phyloP scores from a whole-genome alignment of 495 filamentous ascomycete species.

The Penicillium samsonianum region DNA sequence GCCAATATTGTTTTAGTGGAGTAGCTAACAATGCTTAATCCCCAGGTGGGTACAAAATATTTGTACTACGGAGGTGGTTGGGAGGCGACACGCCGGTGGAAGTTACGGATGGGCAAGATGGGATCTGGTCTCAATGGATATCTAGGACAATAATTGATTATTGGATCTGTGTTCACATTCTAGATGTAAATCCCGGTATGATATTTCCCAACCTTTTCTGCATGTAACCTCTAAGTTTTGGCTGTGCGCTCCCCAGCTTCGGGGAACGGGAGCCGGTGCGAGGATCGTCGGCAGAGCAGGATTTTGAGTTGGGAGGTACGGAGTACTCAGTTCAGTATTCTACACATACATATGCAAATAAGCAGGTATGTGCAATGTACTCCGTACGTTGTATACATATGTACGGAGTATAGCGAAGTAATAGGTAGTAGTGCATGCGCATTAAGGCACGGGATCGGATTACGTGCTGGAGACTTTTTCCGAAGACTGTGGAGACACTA shows the following conservation, averaged over 20 bases:
- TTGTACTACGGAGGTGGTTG: slow-evolving; percentile 1
- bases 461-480: not conserved
- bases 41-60: not conserved
- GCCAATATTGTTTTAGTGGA: not conserved
- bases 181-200: slow-evolving; percentile 4
- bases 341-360: not conserved
- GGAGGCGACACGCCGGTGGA: not conserved
- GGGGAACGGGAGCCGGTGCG: slow-evolving; percentile 21
- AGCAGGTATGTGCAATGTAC: not conserved
- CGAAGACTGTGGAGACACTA: not conserved
- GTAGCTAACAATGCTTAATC: not conserved
- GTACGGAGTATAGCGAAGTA: not conserved
- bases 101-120: not conserved
- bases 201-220: slow-evolving; percentile 1
- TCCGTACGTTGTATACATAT: not conserved
- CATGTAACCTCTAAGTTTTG: slow-evolving; percentile 8
- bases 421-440: not conserved
- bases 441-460: not conserved
- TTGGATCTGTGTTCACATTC: not conserved
- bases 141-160: not conserved
- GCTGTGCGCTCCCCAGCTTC: slow-evolving; percentile 22
- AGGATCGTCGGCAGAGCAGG: slow-evolving; percentile 18
- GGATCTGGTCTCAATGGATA: not conserved
- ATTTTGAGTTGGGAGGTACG: not conserved
- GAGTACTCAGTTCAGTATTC: not conserved